A percentile compares a stretch with the other conserved stretches of the same genome.
phyloP scores from a whole-genome alignment of 495 filamentous ascomycete genomes.

The Bacidia rubella region DNA sequence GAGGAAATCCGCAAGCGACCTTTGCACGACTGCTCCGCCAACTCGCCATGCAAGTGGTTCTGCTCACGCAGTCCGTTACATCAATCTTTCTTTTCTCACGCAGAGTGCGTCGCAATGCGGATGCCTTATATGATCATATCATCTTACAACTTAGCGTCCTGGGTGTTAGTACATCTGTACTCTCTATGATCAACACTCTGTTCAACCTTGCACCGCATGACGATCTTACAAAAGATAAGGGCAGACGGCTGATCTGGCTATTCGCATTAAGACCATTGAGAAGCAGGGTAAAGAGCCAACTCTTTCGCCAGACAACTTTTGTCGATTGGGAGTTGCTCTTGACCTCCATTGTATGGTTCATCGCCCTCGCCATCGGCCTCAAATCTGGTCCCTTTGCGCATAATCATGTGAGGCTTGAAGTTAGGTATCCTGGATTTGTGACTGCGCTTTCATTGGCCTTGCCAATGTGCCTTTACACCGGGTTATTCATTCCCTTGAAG shows the following conservation, averaged over 20 bases:
- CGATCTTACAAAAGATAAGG: neutral
- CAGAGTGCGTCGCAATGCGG: neutral
- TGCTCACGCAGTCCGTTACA: neutral
- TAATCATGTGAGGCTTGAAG: neutral
- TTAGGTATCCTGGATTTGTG: neutral
- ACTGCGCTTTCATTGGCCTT: neutral
- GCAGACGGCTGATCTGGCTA: neutral
- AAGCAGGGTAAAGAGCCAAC: neutral
- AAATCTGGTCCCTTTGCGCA: neutral
- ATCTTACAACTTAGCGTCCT: neutral
- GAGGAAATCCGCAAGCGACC: neutral
- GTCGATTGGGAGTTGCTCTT: no score
- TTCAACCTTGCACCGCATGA: neutral
- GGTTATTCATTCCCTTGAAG: neutral
- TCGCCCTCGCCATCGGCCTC: neutral
- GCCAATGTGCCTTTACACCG: neutral
- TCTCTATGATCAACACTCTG: neutral
- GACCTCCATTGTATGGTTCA: no score
- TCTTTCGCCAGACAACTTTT: no score
- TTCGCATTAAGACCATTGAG: neutral
- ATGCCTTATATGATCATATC: neutral
- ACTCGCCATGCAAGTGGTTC: neutral
- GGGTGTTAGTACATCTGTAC: neutral
- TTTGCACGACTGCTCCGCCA: neutral
- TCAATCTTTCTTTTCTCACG: neutral